Base-by-base conservation (phyloP, 495 filamentous ascomycete species). In the Penicillium coffeae region DNA sequence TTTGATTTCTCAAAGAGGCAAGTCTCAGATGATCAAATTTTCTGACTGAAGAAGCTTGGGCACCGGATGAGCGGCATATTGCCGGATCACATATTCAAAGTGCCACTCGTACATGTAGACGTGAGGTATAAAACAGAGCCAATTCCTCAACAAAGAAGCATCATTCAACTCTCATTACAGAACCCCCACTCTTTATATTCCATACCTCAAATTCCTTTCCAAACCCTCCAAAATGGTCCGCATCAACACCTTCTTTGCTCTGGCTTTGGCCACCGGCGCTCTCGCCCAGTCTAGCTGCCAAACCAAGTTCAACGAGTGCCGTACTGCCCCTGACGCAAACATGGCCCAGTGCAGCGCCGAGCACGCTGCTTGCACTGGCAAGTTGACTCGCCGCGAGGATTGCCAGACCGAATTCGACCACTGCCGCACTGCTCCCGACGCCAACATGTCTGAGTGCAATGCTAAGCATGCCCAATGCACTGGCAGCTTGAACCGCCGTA, bases 211-310 rank as follows among this genome's bases (percentile, higher is more conserved):
- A 8, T 13, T 15, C 38, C 18, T 36, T 32, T 20, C 38, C 22
- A 36, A 35, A 20, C 9, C 41, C 25, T 21, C 30, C 42, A 51
- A 39, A 51, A 51, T 51, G 48, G 48, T 51, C 48, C 32, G 34
- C 20, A 18, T 51, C 42, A 39, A 42, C 36, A 18, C 42, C 36
- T 19, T 51, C 48, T 34, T 51, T 36, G 42, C 48, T 20, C 15
- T 39, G 42, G 42, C 42, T 18, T 22, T 45, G 14, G 35, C 42
- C 14, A 21, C 48, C 35, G 19, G 33, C 37, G 42, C 42, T 34
- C 21, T 45, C 20, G 13, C 48, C 48, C 45, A 51, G 42, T 8
- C 25, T 14, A 22, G 46, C 15, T 51, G 48, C 48, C 48, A 51
- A 42, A 46, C 38, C 21, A 16, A 38, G 15, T 51, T 45, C 48